Conservation (phyloP, 2,329 filamentous ascomycete species). For the Immersiporthe knoxdaviesiana region DNA sequence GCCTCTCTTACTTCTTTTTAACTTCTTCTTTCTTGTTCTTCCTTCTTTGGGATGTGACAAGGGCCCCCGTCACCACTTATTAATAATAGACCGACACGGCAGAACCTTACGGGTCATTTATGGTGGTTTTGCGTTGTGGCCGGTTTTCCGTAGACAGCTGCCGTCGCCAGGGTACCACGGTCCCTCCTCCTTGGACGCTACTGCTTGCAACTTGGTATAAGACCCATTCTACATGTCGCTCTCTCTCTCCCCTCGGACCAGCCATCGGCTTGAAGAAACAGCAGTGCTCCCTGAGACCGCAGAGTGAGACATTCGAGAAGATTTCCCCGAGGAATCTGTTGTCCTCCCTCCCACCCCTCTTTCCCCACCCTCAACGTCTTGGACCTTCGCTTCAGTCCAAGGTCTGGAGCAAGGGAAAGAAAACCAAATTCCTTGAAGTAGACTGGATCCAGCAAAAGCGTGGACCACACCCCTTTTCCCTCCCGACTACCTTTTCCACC, state of each 20-base stretch:
- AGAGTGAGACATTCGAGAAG: not conserved
- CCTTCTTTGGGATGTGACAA: not conserved
- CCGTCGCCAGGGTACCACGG: not conserved
- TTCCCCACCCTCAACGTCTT: not conserved
- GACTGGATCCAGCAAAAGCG: not conserved
- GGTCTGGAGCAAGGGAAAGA: not conserved
- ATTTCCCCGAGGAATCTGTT: not conserved
- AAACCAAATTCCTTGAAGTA: not conserved
- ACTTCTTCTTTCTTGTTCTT: not conserved
- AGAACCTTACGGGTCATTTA: not conserved
- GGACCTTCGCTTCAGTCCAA: not conserved
- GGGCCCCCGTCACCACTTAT: not conserved
- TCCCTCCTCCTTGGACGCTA: not conserved
- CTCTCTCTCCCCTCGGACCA: not conserved
- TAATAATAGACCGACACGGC: not conserved
- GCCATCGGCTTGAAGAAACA: not conserved
- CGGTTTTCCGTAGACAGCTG: not conserved
- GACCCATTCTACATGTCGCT: not conserved
- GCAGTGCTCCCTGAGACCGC: not conserved
- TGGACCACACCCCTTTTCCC: not conserved
- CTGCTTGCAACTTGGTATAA: not conserved
- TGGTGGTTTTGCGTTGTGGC: not conserved
- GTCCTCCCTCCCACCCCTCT: not conserved
- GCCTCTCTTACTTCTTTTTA: not conserved
- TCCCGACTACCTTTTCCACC: not conserved